Conservation (phyloP, 495 filamentous ascomycete species). For the Beverwykella pulmonaria region DNA sequence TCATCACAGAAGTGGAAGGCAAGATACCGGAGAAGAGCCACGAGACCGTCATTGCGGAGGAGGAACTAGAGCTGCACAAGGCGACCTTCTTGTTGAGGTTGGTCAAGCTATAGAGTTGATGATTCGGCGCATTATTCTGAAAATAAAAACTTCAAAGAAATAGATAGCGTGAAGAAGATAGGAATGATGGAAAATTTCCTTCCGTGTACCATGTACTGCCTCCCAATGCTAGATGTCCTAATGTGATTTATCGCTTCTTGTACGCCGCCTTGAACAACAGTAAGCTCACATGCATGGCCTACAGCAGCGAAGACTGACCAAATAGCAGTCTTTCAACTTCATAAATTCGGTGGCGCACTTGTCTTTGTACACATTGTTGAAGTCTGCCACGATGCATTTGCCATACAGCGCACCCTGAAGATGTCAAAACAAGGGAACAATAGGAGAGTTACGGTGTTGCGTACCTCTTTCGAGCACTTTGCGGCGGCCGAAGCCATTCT, state of each 20-base stretch:
- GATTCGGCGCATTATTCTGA: background rate
- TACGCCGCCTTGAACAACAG: constrained; percentile 45
- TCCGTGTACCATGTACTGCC: constrained; percentile 19
- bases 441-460: constrained; percentile 3
- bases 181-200: constrained; percentile 1
- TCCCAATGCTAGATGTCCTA: background rate
- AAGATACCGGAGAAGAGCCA: constrained; percentile 60
- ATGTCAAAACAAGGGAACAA: constrained; percentile 7
- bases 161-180: constrained; percentile 12
- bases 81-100: constrained; percentile 83
- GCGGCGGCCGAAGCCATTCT: constrained; percentile 81
- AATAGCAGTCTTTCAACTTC: constrained; percentile 81
- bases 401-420: constrained; percentile 80
- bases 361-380: constrained; percentile 87
- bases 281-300: constrained; percentile 4
- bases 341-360: constrained; percentile 88
- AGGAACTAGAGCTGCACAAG: constrained; percentile 87
- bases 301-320: constrained; percentile 58
- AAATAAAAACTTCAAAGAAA: background rate
- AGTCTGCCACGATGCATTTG: constrained; percentile 89
- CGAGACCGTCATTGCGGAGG: constrained; percentile 72
- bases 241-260: constrained; percentile 47
- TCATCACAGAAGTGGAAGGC: constrained; percentile 64
- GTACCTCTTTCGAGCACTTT: constrained; percentile 81
- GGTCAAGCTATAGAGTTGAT: constrained; percentile 64